phyloP scores from a whole-genome alignment of 768 basidiomycete genomes.

The Naematelia encephala region DNA sequence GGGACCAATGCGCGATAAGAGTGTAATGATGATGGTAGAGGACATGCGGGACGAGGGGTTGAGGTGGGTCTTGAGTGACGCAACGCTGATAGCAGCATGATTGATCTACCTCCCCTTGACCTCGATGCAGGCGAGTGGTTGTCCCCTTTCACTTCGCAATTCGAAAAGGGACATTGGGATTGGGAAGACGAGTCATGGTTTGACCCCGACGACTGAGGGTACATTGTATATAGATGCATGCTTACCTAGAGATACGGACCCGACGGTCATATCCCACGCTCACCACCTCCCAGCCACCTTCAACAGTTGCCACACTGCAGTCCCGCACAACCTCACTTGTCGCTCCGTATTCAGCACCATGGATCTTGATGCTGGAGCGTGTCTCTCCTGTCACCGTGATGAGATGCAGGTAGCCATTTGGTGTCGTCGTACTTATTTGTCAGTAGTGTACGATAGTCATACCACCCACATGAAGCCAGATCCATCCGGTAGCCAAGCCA shows the following conservation, averaged over 20 bases:
- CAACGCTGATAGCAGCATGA: constrained; percentile 1
- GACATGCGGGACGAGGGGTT: constrained; percentile 5
- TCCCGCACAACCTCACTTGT: constrained; percentile 46
- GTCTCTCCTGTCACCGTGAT: constrained; percentile 34
- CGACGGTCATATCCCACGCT: constrained; percentile 48
- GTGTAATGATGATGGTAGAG: not conserved
- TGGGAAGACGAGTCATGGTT: constrained; percentile 1
- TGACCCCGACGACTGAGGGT: not conserved
- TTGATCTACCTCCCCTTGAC: constrained; percentile 5
- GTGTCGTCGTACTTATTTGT: constrained; percentile 40
- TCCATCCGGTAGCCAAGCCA: constrained; percentile 49
- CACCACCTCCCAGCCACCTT: constrained; percentile 33
- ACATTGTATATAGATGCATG: not conserved
- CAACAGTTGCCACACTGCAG: constrained; percentile 12
- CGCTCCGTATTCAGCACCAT: constrained; percentile 35
- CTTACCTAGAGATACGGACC: constrained; percentile 34
- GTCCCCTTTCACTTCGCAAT: constrained; percentile 9
- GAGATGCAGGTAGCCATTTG: constrained; percentile 43
- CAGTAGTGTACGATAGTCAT: not conserved
- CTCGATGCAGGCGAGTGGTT: constrained; percentile 8
- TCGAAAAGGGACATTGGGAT: constrained; percentile 11
- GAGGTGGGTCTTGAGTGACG: constrained; percentile 1
- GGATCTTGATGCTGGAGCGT: constrained; percentile 36
- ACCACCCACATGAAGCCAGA: constrained; percentile 46
- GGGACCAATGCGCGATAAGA: not conserved